Percentiles rank a stretch among this genome's conserved stretches.
Conservation (phyloP, 164 flowering plant species). For the Aristolochia contorta region DNA sequence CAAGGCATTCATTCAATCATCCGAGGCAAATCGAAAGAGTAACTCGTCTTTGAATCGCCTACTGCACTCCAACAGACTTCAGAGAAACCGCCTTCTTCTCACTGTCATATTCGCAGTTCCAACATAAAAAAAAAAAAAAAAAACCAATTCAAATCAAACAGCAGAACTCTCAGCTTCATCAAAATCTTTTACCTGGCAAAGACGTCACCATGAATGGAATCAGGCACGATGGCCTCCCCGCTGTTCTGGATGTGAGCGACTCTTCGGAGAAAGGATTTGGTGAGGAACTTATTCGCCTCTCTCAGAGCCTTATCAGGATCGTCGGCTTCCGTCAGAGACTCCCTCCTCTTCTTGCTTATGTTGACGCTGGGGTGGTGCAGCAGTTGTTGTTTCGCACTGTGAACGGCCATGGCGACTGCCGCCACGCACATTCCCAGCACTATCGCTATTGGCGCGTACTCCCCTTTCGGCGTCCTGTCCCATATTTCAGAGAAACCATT, state of each 20-base stretch:
- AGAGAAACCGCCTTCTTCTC: slow-evolving; percentile 1
- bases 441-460: too few relatives aligned
- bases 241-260: slow-evolving; percentile 51
- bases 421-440: slow-evolving; percentile 5
- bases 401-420: slow-evolving; percentile 32
- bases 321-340: slow-evolving; percentile 52
- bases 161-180: too few relatives aligned
- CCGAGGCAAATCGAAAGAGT: too few relatives aligned
- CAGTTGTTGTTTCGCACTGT: slow-evolving; percentile 47
- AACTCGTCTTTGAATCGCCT: too few relatives aligned
- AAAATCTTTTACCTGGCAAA: background rate
- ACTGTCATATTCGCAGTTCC: background rate
- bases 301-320: slow-evolving; percentile 41
- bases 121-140: too few relatives aligned
- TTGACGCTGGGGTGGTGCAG: slow-evolving; percentile 33
- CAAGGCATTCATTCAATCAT: too few relatives aligned
- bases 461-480: too few relatives aligned
- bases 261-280: slow-evolving; percentile 54
- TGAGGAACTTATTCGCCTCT: slow-evolving; percentile 33
- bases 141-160: too few relatives aligned
- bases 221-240: slow-evolving; percentile 7
- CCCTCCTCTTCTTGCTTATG: slow-evolving; percentile 46
- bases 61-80: slow-evolving; percentile 4
- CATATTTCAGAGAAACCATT: too few relatives aligned
- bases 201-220: slow-evolving; percentile 27